Evolutionary conservation across 177 flowering plant genomes (phyloP).

Genomic region (Vitis hybrid): DNA sequence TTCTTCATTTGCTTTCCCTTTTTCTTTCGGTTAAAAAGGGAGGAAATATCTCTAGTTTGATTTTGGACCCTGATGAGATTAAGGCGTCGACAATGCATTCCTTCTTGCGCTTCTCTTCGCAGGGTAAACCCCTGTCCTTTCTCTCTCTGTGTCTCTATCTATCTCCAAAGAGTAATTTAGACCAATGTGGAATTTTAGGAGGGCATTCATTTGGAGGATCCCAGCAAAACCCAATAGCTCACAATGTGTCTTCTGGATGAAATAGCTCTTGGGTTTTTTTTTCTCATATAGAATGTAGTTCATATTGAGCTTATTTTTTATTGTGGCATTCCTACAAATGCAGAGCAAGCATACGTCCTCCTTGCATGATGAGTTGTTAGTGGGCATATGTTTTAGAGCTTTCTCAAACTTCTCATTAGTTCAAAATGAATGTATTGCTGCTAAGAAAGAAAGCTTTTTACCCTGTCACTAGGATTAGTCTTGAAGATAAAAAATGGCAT

Average conservation of each 20-base stretch:
- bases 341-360: no score
- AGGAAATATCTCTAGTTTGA: conserved; percentile 20
- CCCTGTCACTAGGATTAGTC: no score
- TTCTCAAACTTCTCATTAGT: no score
- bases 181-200: not conserved
- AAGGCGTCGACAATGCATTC: conserved; percentile 59
- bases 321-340: no score
- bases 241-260: not conserved
- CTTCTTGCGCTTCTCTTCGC: conserved; percentile 59
- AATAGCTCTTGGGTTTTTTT: not conserved
- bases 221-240: not conserved
- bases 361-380: no score
- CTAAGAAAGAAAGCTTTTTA: no score
- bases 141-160: conserved; percentile 4
- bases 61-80: conserved; percentile 53
- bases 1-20: conserved; percentile 21
- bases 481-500: no score
- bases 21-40: conserved; percentile 28
- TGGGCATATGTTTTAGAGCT: no score
- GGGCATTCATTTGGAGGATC: not conserved
- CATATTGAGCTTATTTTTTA: no score
- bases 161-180: not conserved
- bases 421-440: no score
- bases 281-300: no score
- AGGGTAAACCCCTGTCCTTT: conserved; percentile 27